Evolutionary conservation across 495 filamentous ascomycete genomes (phyloP).

Genomic region (Jackrogersella multiformis): DNA sequence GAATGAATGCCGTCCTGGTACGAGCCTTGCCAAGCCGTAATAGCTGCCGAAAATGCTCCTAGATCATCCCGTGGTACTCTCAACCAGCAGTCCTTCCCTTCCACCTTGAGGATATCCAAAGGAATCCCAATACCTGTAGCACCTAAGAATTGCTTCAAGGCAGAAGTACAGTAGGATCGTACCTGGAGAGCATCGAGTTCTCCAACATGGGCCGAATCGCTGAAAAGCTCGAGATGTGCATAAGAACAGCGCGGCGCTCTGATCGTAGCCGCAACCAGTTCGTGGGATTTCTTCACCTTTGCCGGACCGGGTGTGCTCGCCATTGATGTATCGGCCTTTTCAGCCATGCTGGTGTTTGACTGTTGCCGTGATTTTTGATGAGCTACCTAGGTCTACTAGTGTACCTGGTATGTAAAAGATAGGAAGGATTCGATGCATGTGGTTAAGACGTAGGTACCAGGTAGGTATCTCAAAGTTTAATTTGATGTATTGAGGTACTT

Average conservation of each 20-base stretch:
- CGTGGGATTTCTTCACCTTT: slow-evolving; percentile 44
- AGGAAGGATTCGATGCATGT: too few species aligned
- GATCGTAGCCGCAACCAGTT: slow-evolving; percentile 51
- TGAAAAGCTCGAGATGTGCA: slow-evolving; percentile 51
- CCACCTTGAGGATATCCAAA: slow-evolving; percentile 79
- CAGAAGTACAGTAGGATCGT: slow-evolving; percentile 74
- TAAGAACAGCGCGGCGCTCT: slow-evolving; percentile 51
- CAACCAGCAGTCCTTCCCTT: slow-evolving; percentile 70
- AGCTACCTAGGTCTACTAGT: too few species aligned
- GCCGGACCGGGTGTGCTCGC: slow-evolving; percentile 3
- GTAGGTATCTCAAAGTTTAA: too few species aligned
- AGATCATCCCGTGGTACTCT: slow-evolving; percentile 77
- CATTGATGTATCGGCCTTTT: slow-evolving; percentile 30
- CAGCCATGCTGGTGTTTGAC: slow-evolving; percentile 24
- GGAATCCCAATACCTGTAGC: slow-evolving; percentile 77
- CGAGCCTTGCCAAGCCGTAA: slow-evolving; percentile 73
- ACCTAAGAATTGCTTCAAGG: slow-evolving; percentile 83
- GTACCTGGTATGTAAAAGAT: too few species aligned
- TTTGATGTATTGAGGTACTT: too few species aligned
- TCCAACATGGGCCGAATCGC: slow-evolving; percentile 10
- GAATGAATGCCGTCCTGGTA: slow-evolving; percentile 52
- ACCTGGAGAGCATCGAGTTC: slow-evolving; percentile 76
- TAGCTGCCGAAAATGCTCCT: slow-evolving; percentile 63
- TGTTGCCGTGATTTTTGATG: neutral
- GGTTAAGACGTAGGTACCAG: too few species aligned